These are phyloP conservation scores for Podila epigama DNA, from an alignment of 192 early-diverging fungal genomes.

Conservation along the genomic window DNA sequence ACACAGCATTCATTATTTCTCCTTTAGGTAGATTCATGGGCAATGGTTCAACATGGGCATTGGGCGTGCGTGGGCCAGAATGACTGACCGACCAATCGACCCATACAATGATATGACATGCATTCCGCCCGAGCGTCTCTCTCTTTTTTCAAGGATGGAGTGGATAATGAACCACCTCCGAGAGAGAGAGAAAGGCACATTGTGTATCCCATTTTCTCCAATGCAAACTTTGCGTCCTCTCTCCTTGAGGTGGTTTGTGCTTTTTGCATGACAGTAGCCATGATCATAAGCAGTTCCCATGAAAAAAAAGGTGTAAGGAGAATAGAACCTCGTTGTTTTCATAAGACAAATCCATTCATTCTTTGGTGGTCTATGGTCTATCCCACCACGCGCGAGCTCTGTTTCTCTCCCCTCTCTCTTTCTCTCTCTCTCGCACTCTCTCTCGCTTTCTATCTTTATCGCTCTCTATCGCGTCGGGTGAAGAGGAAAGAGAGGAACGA, in stretches of 20 bases:
- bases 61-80: too few species aligned
- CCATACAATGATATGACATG: too few species aligned
- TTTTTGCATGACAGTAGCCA: neutral
- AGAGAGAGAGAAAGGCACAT: neutral
- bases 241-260: neutral
- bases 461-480: too few species aligned
- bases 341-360: neutral
- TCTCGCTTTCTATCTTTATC: neutral
- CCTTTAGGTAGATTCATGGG: neutral
- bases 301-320: neutral
- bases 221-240: neutral
- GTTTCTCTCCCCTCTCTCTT: neutral
- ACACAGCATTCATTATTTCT: too few species aligned
- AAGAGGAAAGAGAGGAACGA: too few species aligned
- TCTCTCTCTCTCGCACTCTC: neutral
- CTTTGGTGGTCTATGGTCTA: neutral
- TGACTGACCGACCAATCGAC: too few species aligned
- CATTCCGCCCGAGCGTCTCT: too few species aligned
- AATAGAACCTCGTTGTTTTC: neutral
- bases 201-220: neutral
- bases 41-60: too few species aligned
- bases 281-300: neutral
- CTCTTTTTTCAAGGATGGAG: neutral
- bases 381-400: neutral
- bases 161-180: constrained; percentile 1